Percentiles rank a stretch among this genome's conserved stretches.
Evolutionary conservation across 345 rosid genomes (phyloP).

Genomic region (Linum tenue): DNA sequence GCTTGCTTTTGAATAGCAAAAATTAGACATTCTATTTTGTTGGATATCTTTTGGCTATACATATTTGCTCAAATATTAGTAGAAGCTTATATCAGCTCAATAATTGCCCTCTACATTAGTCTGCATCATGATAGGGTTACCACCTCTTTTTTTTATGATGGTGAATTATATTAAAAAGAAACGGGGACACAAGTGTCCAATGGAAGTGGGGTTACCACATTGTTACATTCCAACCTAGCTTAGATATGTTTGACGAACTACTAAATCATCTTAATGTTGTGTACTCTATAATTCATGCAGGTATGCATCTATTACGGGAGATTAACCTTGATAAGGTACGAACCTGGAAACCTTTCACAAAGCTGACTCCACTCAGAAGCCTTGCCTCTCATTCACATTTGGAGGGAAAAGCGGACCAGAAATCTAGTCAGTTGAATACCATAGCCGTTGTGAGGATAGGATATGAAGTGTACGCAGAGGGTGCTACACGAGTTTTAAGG

Average conservation of each 20-base stretch:
- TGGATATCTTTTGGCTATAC: neutral
- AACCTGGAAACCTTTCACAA: constrained; percentile 78
- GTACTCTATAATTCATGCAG: constrained; percentile 35
- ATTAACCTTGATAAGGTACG: constrained; percentile 90
- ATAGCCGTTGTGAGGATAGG: constrained; percentile 52
- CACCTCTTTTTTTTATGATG: constrained; percentile 7
- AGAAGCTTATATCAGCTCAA: neutral
- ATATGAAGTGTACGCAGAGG: constrained; percentile 90
- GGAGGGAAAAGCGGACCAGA: constrained; percentile 36
- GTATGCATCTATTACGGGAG: constrained; percentile 55
- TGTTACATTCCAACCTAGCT: too few relatives aligned
- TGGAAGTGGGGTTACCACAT: too few relatives aligned
- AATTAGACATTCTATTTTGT: neutral
- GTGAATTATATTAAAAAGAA: too few relatives aligned
- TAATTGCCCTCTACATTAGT: neutral
- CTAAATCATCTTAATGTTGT: constrained; percentile 6
- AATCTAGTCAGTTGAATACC: constrained; percentile 31
- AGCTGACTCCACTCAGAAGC: constrained; percentile 39
- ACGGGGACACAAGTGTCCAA: too few relatives aligned
- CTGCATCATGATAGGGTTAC: too few relatives aligned
- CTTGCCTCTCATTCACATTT: constrained; percentile 43
- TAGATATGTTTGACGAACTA: too few relatives aligned
- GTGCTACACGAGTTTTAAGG: constrained; percentile 72
- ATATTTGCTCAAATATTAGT: neutral
- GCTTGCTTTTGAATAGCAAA: too few relatives aligned